Evolutionary conservation across 352 stramenopile species (phyloP).

Genomic region (Lagenidium giganteum): DNA sequence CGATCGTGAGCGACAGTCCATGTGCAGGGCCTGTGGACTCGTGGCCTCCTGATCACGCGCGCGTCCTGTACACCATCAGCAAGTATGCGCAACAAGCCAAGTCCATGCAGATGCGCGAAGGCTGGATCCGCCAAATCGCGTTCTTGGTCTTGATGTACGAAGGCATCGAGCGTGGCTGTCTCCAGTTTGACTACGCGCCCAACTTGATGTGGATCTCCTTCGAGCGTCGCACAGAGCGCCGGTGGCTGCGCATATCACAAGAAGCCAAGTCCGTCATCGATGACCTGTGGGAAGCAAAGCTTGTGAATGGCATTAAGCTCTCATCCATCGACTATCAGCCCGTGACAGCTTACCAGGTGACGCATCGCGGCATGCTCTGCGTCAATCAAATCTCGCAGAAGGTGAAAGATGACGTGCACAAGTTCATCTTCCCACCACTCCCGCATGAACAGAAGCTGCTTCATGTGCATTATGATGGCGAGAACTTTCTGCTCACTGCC

Average conservation of each 20-base stretch:
- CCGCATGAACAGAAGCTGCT: conserved; percentile 21
- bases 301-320: conserved; percentile 94
- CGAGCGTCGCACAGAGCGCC: conserved; percentile 62
- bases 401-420: conserved; percentile 61
- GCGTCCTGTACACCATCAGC: conserved; percentile 93
- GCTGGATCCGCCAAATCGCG: conserved; percentile 94
- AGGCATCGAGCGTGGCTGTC: conserved; percentile 89
- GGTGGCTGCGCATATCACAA: conserved; percentile 91
- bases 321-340: conserved; percentile 91
- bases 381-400: conserved; percentile 82
- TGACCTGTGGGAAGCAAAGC: conserved; percentile 92
- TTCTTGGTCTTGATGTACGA: conserved; percentile 96
- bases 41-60: conserved; percentile 92
- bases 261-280: conserved; percentile 96
- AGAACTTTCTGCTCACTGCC: conserved; percentile 63
- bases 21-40: conserved; percentile 38
- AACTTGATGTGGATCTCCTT: conserved; percentile 90
- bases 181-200: conserved; percentile 96
- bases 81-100: conserved; percentile 89
- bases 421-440: conserved; percentile 43
- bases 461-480: conserved; percentile 53
- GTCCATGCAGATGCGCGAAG: conserved; percentile 80
- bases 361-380: conserved; percentile 83
- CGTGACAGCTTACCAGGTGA: conserved; percentile 94
- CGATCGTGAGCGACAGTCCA: conserved; percentile 46